Base-by-base conservation (phyloP, 2,329 filamentous ascomycete genomes). In the Alternaria postmessia region DNA sequence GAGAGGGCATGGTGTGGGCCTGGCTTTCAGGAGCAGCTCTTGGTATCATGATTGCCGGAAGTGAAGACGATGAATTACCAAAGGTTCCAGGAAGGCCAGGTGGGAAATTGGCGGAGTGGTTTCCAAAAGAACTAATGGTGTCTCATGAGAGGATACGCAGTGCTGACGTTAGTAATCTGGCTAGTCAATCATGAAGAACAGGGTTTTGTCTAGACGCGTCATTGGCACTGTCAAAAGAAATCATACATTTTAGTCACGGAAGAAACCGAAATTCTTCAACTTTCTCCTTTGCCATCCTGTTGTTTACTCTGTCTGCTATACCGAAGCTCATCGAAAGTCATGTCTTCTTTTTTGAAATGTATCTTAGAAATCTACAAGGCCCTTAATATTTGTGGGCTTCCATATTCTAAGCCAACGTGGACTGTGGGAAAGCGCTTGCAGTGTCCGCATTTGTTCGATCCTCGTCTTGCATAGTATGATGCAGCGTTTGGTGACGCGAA, bases 1-100 rank as follows among this genome's bases (percentile, higher is more conserved):
- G 65, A 32, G 64, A 68, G 8, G 65, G 65, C 0, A 65, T 68
- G 63, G 63, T 60, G 1, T 66, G 64, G 53, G 64, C 63, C 11
- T 68, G 65, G 65, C 54, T 66, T 12, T 61, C 47, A 11, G 65
- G 65, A 26, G 51, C 51, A 16, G 63, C 61, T 26, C 61, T 66
- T 39, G 65, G 63, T 16, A 59, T 64, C 4, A 68, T 68, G 63
- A 63, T 68, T 43, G 53, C 63, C 22, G 65, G 46, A 16, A 57
- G 30, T 22, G 60, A 65, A 32, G 54, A 65, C 2, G 44, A 59
- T 0, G 32, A 60, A 3, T 46, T 54, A 5, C 16, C 46, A 14
- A 18, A 47, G 20, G 51, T 14, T 26, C 28, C 48, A 7, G 59
- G 59, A 22, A 57, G 52, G 12, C 57, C 57, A 14, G 26, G 52